Evolutionary conservation across 208 protist species (phyloP), one percentile per base, ranked within the genome.

Genomic region (Crithidia brevicula): DNA sequence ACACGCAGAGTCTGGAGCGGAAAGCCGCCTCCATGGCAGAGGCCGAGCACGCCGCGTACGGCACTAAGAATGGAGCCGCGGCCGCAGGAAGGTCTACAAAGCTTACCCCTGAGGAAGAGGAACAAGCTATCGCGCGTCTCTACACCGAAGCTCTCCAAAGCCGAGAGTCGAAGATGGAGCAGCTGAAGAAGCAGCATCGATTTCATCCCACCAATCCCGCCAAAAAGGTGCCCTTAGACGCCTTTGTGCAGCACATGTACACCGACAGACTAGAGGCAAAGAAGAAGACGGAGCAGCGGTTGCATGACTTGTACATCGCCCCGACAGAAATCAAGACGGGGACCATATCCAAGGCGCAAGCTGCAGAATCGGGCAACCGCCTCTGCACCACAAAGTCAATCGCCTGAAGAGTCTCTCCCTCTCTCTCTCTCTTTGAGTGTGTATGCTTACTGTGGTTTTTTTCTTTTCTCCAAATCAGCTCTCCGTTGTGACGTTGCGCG

Each of bases 161-260:
- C n/a, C 64, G 53, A n/a, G 30, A 79, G 40, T 52, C 43, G 2
- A 79, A 71, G 18, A 72, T 88, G 36, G 76, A 77, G 22, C 42
- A 81, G 27, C 67, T 72, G 16, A 46, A 74, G 9, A 50, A 81
- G 49, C 84, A 81, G 43, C 72, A 82, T 52, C 63, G 69, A 20
- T 82, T 70, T 54, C 73, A 84, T 16, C 57, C 65, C 4, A 36
- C 10, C 7, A 6, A 10, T 3, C 20, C 51, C 0, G 16, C 42
- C 7, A 67, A 64, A 33, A 60, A 79, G 70, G 69, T 92, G 9
- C 71, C 79, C n/a, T 69, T 91, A 0, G 70, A 83, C 18, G 75
- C 67, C 23, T 91, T 86, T 77, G 84, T 91, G 22, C 76, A 92
- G 59, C 81, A 89, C 54, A 91, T 94, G 85, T 94, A 94, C 72